Conservation (phyloP, 305 asterid species). For the Solanum hybrid region DNA sequence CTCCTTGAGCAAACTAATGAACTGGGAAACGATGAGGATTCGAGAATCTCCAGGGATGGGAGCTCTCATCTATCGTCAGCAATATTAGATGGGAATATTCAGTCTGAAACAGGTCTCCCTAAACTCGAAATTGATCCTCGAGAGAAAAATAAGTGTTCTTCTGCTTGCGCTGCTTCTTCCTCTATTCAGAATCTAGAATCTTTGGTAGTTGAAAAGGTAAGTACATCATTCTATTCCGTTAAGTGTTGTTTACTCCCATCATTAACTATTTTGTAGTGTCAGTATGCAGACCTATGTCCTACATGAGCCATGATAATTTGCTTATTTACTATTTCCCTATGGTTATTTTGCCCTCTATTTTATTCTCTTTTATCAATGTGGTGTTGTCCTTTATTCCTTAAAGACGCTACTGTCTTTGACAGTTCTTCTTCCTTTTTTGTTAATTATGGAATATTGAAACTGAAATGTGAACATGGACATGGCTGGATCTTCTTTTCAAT, state of each 20-base stretch:
- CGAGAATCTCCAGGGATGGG: slow-evolving; percentile 21
- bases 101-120: slow-evolving; percentile 18
- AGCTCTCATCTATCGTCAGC: slow-evolving; percentile 18
- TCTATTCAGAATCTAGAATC: slow-evolving; percentile 25
- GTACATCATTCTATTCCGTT: slow-evolving; percentile 2
- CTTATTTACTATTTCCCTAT: background rate
- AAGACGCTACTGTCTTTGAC: background rate
- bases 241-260: background rate
- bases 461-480: background rate
- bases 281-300: background rate
- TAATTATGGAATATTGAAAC: background rate
- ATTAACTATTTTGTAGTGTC: background rate
- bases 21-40: slow-evolving; percentile 22
- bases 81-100: slow-evolving; percentile 27
- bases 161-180: slow-evolving; percentile 21
- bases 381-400: background rate
- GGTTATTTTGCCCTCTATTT: background rate
- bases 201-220: slow-evolving; percentile 35
- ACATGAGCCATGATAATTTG: background rate
- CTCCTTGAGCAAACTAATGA: slow-evolving; percentile 18
- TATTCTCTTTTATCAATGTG: background rate
- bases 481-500: background rate
- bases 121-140: slow-evolving; percentile 22
- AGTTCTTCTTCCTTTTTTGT: background rate
- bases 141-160: slow-evolving; percentile 19